Evolutionary conservation across 2,329 filamentous ascomycete genomes (phyloP).

Genomic region (Cladosporium sp.): DNA sequence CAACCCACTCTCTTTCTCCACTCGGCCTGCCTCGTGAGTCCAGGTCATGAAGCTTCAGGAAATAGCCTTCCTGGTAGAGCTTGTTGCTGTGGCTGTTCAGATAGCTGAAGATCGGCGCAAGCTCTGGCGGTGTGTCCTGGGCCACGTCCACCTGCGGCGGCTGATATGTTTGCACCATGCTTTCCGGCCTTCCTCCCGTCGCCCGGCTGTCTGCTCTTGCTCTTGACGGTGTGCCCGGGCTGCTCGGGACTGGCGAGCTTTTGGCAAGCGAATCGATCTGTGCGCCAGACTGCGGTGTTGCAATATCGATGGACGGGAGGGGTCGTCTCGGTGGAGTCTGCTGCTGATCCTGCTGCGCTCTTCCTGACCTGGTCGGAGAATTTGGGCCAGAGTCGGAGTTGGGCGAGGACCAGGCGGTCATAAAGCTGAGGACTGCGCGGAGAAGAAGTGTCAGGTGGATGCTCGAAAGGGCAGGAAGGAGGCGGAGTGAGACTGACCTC

Average conservation of each 20-base stretch:
- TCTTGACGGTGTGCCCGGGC: slow-evolving; percentile 34
- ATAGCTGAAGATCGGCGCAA: slow-evolving; percentile 90
- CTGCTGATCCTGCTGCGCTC: slow-evolving; percentile 5
- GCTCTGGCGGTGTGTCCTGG: slow-evolving; percentile 82
- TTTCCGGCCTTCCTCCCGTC: slow-evolving; percentile 69
- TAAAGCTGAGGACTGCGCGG: slow-evolving; percentile 13
- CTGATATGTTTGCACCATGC: slow-evolving; percentile 81
- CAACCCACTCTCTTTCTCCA: slow-evolving; percentile 82
- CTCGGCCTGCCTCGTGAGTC: slow-evolving; percentile 87
- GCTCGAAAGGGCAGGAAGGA: slow-evolving; percentile 6
- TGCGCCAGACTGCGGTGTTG: slow-evolving; percentile 17
- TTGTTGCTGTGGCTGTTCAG: slow-evolving; percentile 96
- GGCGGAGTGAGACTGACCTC: slow-evolving; percentile 6
- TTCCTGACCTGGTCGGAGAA: slow-evolving; percentile 2
- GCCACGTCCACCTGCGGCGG: slow-evolving; percentile 81
- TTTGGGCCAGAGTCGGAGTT: slow-evolving; percentile 6
- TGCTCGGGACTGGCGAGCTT: slow-evolving; percentile 10
- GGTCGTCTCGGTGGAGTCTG: slow-evolving; percentile 17
- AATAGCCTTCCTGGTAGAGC: slow-evolving; percentile 96
- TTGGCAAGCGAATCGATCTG: slow-evolving; percentile 12
- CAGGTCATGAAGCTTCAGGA: slow-evolving; percentile 92
- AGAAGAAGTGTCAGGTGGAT: not conserved
- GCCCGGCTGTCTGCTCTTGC: slow-evolving; percentile 46
- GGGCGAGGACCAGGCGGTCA: slow-evolving; percentile 11
- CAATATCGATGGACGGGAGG: slow-evolving; percentile 23